phyloP scores from a whole-genome alignment of 495 filamentous ascomycete species.

The Hypomontagnella monticulosa region DNA sequence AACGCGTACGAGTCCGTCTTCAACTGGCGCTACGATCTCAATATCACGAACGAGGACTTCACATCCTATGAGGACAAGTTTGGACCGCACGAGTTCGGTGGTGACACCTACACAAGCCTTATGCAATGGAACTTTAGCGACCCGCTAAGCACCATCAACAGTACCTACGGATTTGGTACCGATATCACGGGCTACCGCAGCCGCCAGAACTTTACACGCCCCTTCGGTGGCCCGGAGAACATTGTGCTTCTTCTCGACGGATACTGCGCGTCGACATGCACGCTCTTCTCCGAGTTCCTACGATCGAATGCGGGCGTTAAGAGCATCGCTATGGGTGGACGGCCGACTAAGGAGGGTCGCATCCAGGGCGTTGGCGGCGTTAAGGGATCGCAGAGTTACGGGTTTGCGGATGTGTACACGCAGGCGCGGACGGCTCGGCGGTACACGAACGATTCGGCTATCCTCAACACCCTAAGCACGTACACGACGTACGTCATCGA shows the following conservation, averaged over 20 bases:
- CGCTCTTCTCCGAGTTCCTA: conserved; percentile 67
- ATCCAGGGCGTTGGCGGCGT: conserved; percentile 73
- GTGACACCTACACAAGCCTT: conserved; percentile 49
- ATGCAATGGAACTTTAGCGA: conserved; percentile 55
- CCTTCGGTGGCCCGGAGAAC: conserved; percentile 53
- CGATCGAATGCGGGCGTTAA: conserved; percentile 64
- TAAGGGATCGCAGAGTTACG: conserved; percentile 59
- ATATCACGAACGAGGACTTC: conserved; percentile 47
- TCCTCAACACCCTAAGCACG: conserved; percentile 60
- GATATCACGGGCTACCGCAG: conserved; percentile 57
- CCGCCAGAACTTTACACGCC: conserved; percentile 53
- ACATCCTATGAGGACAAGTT: conserved; percentile 53
- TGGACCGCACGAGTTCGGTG: conserved; percentile 40
- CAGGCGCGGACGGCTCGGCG: conserved; percentile 46
- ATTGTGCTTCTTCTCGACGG: conserved; percentile 66
- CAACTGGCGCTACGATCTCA: conserved; percentile 54
- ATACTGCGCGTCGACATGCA: conserved; percentile 72
- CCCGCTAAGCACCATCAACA: conserved; percentile 51
- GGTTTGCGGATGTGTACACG: conserved; percentile 40
- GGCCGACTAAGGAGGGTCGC: conserved; percentile 58
- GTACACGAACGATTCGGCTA: conserved; percentile 43
- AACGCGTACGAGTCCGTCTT: conserved; percentile 44
- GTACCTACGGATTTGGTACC: conserved; percentile 48
- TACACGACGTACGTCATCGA: conserved; percentile 55
- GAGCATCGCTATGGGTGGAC: conserved; percentile 69